Conservation (phyloP, 164 flowering plant species). For the Piper longum region DNA sequence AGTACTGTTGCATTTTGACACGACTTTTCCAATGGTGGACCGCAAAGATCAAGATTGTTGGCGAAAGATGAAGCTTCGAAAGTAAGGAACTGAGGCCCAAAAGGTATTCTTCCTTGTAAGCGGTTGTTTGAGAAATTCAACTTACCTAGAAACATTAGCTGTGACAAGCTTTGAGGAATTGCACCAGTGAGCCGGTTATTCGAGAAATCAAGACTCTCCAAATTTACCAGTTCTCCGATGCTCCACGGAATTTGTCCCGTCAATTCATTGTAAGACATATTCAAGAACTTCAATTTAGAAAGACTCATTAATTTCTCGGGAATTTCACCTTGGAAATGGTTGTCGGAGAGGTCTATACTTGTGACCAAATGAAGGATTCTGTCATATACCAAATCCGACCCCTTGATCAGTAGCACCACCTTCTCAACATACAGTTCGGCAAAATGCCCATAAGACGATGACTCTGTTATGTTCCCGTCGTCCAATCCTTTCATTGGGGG, state of each 20-base stretch:
- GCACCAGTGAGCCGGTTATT: not conserved
- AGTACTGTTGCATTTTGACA: not conserved
- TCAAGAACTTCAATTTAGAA: not conserved
- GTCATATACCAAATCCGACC: not conserved
- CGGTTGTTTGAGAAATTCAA: not conserved
- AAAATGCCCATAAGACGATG: no score
- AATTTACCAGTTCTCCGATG: not conserved
- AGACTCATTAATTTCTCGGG: not conserved
- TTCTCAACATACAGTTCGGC: not conserved
- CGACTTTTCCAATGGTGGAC: not conserved
- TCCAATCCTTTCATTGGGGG: not conserved
- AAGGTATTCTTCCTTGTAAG: not conserved
- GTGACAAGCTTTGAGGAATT: constrained; percentile 1
- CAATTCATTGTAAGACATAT: not conserved
- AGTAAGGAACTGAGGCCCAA: not conserved
- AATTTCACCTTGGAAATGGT: not conserved
- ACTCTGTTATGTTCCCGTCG: no score
- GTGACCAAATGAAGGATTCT: not conserved
- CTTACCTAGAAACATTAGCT: not conserved
- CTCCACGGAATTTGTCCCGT: not conserved
- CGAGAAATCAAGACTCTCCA: not conserved
- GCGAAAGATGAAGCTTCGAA: not conserved
- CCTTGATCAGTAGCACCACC: not conserved
- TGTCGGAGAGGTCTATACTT: not conserved
- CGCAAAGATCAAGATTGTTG: not conserved